Conservation (phyloP, 768 basidiomycete genomes). For the Phanerodontia chrysosporium region DNA sequence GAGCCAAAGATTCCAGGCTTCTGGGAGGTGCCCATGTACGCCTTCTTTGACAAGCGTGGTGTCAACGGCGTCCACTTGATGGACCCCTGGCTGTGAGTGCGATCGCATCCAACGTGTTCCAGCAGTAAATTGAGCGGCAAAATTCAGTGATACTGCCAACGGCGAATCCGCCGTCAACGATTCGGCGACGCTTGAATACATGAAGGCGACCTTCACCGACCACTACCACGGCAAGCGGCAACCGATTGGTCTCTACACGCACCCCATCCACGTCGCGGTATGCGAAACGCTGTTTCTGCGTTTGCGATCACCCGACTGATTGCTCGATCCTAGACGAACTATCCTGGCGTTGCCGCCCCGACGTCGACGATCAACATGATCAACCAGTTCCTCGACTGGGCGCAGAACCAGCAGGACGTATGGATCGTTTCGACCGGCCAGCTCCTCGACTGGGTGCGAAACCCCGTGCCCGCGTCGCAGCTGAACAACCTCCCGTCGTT, state of each 20-base stretch:
- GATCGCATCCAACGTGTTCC: neutral
- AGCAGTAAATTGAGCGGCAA: neutral
- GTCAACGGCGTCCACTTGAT: conserved; percentile 61
- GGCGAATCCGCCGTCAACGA: conserved; percentile 49
- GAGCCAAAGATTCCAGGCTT: conserved; percentile 69
- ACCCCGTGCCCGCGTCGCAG: conserved; percentile 62
- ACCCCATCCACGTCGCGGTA: conserved; percentile 73
- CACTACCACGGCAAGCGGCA: conserved; percentile 72
- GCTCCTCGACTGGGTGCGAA: conserved; percentile 68
- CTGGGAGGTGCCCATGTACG: conserved; percentile 87
- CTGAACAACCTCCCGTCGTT: conserved; percentile 50
- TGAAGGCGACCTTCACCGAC: conserved; percentile 68
- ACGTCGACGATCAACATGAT: conserved; percentile 68
- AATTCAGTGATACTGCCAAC: conserved; percentile 47
- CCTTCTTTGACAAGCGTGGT: conserved; percentile 61
- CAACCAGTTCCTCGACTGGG: conserved; percentile 80
- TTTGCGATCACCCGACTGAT: neutral
- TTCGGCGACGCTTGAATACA: conserved; percentile 61
- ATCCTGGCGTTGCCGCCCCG: conserved; percentile 52
- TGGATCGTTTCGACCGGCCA: conserved; percentile 75
- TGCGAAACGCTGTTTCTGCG: conserved; percentile 6
- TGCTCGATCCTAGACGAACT: conserved; percentile 33
- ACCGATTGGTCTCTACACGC: conserved; percentile 78
- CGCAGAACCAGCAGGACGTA: conserved; percentile 64
- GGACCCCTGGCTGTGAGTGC: conserved; percentile 76